Base-by-base conservation (phyloP, 2,329 filamentous ascomycete species). In the Talaromyces piceae region DNA sequence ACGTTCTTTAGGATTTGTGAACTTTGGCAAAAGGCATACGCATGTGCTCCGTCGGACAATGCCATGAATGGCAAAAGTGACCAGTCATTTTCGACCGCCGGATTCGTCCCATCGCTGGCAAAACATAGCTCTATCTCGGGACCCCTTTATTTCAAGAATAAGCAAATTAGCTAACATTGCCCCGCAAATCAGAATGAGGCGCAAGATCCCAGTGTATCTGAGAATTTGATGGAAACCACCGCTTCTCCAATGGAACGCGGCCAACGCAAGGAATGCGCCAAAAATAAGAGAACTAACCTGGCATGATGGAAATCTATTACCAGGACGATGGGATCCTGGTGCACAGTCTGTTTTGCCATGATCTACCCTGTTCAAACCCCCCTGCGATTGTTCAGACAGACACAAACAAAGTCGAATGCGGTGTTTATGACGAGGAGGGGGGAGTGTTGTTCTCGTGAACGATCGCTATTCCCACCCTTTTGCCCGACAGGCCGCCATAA, bases 121-220 rank as follows among this genome's bases (percentile, higher is more conserved):
- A 95, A 88, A 87, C 91, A 97, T 62, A 79, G 81, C 74, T 97
- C 91, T 51, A 97, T 87, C 73, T 98, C 93, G 27, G 93, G 93
- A 7, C 93, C 93, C 66, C 83, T 83, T 22, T 4, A 23, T 4
- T 11, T 4, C 25, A 37, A 18, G 8, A 28, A 27, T 44, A 13
- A 13, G 13, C 20, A 13, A 50, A 11, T 27, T 7, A 44, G n/a
- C n/a, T n/a, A n/a, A 16, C n/a, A 16, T 12, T 43, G 13, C 39
- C 39, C 39, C 39, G 39, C 39, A 25, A n/a, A n/a, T 25, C 13
- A 37, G 12, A 37, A 37, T n/a, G n/a, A n/a, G n/a, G n/a, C n/a
- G n/a, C n/a, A n/a, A n/a, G n/a, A n/a, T n/a, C n/a, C n/a, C n/a
- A n/a, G n/a, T n/a, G n/a, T n/a, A n/a, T n/a, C n/a, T n/a, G n/a